Percentiles rank a stretch among this genome's conserved stretches.
These are phyloP conservation scores for Protea cynaroides DNA, from an alignment of 164 flowering plant species.

Conservation along the genomic window DNA sequence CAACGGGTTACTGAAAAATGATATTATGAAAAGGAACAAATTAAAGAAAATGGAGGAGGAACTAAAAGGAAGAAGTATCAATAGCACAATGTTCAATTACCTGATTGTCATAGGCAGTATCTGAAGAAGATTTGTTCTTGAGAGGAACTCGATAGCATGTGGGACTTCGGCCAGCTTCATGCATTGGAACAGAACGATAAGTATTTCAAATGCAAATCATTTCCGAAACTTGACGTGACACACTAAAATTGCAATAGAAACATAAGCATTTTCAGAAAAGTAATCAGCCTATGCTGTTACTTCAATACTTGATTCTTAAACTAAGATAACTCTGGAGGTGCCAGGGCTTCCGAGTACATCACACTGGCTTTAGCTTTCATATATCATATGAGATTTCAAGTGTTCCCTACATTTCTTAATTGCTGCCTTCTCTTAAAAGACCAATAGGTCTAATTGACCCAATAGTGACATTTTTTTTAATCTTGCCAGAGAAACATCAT, in stretches of 20 bases:
- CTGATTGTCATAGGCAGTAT: conserved; percentile 64
- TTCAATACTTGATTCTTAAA: too few species aligned
- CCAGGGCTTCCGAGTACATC: too few species aligned
- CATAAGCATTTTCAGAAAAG: not conserved
- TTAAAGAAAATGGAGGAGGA: not conserved
- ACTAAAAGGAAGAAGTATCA: not conserved
- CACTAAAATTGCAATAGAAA: not conserved
- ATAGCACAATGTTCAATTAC: conserved; percentile 25
- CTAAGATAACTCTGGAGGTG: too few species aligned
- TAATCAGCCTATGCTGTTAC: too few species aligned
- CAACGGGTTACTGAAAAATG: conserved; percentile 41
- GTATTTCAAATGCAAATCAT: not conserved
- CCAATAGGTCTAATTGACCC: too few species aligned
- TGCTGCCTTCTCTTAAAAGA: not conserved
- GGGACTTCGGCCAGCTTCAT: conserved; percentile 67
- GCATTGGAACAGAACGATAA: not conserved
- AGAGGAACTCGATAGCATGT: conserved; percentile 58
- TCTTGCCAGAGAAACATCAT: too few species aligned
- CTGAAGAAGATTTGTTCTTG: conserved; percentile 53
- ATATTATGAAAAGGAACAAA: not conserved
- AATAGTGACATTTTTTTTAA: too few species aligned
- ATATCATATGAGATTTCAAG: too few species aligned
- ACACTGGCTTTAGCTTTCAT: too few species aligned
- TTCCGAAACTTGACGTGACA: not conserved
- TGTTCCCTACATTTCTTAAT: not conserved